Evolutionary conservation across 768 basidiomycete genomes (phyloP).

Genomic region (Phaffia australis): DNA sequence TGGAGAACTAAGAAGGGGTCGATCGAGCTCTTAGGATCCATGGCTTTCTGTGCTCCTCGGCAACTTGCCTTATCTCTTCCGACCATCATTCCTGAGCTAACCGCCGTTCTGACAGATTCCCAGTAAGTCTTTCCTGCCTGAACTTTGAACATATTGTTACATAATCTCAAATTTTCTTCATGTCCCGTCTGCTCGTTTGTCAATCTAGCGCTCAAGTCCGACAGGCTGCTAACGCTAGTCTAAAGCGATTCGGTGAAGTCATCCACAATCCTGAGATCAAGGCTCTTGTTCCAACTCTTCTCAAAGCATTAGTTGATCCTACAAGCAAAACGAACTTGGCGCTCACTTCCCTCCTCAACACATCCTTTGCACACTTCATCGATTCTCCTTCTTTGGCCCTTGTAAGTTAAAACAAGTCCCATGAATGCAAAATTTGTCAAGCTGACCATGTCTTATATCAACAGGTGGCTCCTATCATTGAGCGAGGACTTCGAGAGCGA

Average conservation of each 20-base stretch:
- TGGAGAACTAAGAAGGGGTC: conserved; percentile 95
- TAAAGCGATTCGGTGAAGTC: conserved; percentile 97
- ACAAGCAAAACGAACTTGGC: conserved; percentile 71
- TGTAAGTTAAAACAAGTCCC: conserved; percentile 42
- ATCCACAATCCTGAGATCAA: conserved; percentile 96
- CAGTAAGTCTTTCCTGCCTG: conserved; percentile 41
- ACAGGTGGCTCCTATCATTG: conserved; percentile 86
- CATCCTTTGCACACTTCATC: conserved; percentile 95
- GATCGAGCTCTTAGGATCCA: conserved; percentile 90
- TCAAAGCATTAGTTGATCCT: conserved; percentile 93
- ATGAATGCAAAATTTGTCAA: background rate
- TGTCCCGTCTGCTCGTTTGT: background rate
- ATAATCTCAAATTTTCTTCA: background rate
- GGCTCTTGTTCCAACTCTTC: conserved; percentile 69
- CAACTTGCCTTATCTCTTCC: conserved; percentile 91
- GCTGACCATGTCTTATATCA: background rate
- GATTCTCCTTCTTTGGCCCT: conserved; percentile 92
- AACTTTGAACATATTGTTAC: background rate
- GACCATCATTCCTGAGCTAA: conserved; percentile 90
- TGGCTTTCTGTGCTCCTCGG: conserved; percentile 95
- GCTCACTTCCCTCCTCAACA: conserved; percentile 73
- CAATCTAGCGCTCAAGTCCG: conserved; percentile 63
- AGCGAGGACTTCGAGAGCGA: conserved; percentile 81
- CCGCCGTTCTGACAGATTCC: conserved; percentile 88
- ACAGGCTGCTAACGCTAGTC: conserved; percentile 77